These are phyloP conservation scores for Eucalyptus albens DNA, from an alignment of 345 rosid species.

Conservation along the genomic window DNA sequence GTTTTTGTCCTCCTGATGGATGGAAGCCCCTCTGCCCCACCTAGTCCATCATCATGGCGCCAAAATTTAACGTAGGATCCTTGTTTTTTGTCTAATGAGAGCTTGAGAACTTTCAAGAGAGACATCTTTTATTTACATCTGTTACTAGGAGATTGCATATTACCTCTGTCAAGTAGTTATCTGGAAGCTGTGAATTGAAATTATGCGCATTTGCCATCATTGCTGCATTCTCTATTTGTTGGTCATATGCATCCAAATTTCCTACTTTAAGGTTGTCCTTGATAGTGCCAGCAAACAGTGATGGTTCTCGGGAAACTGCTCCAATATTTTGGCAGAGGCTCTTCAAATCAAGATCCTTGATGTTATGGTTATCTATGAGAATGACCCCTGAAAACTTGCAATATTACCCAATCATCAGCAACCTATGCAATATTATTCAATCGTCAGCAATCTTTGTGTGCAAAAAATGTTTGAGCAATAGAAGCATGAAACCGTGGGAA, in stretches of 20 bases:
- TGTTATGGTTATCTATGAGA: slow-evolving; percentile 33
- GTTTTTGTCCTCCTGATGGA: slow-evolving; percentile 61
- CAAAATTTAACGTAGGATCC: not conserved
- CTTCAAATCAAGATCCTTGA: slow-evolving; percentile 38
- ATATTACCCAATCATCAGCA: not conserved
- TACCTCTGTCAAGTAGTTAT: slow-evolving; percentile 40
- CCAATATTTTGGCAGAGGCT: slow-evolving; percentile 38
- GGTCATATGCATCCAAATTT: slow-evolving; percentile 37
- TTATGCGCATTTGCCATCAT: slow-evolving; percentile 41
- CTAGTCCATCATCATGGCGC: slow-evolving; percentile 2
- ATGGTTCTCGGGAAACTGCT: slow-evolving; percentile 52
- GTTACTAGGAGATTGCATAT: not conserved
- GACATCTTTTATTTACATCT: not conserved
- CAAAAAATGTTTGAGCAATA: not conserved
- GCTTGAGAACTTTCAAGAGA: not conserved
- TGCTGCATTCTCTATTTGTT: slow-evolving; percentile 33
- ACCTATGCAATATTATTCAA: not conserved
- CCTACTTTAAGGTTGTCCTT: slow-evolving; percentile 50
- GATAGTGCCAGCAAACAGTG: slow-evolving; percentile 48
- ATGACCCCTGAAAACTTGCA: slow-evolving; percentile 21
- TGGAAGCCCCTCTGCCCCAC: slow-evolving; percentile 61
- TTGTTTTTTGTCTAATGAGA: not conserved
- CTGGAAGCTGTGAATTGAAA: slow-evolving; percentile 39
- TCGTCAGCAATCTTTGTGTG: not conserved
- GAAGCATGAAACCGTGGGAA: not conserved